Evolutionary conservation across 2,329 filamentous ascomycete genomes (phyloP).

Genomic region (Aspergillus uvarum): DNA sequence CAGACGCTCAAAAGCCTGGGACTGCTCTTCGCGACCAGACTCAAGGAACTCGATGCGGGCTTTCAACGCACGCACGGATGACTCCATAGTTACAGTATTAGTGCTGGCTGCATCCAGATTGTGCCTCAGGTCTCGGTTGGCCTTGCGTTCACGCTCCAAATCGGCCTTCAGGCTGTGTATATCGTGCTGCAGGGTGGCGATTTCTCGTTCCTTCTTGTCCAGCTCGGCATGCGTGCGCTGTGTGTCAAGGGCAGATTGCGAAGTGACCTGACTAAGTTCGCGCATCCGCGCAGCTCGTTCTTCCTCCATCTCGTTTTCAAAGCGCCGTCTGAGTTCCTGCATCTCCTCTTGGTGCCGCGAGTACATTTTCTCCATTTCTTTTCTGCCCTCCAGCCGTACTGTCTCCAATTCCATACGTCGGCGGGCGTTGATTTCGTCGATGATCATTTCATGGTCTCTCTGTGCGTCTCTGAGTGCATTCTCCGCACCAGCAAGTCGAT

Average conservation of each 20-base stretch:
- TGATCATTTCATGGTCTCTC: slow-evolving; percentile 52
- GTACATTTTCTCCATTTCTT: slow-evolving; percentile 58
- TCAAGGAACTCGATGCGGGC: slow-evolving; percentile 87
- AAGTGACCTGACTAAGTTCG: slow-evolving; percentile 40
- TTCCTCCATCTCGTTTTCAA: slow-evolving; percentile 66
- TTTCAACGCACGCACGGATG: slow-evolving; percentile 70
- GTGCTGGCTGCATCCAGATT: slow-evolving; percentile 61
- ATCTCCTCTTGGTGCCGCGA: slow-evolving; percentile 68
- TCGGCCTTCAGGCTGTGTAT: slow-evolving; percentile 47
- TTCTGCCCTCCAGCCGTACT: slow-evolving; percentile 44
- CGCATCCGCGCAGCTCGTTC: slow-evolving; percentile 48
- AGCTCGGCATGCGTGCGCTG: slow-evolving; percentile 46
- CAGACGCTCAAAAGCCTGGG: slow-evolving; percentile 78
- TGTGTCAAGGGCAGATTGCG: slow-evolving; percentile 37
- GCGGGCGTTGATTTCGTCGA: slow-evolving; percentile 55
- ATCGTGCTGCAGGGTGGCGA: slow-evolving; percentile 45
- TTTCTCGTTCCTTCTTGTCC: slow-evolving; percentile 56
- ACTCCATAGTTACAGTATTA: slow-evolving; percentile 68
- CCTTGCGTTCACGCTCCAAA: slow-evolving; percentile 61
- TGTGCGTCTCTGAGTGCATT: slow-evolving; percentile 53
- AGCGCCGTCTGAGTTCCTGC: slow-evolving; percentile 61
- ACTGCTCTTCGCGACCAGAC: slow-evolving; percentile 85
- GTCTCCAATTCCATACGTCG: slow-evolving; percentile 47
- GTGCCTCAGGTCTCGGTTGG: slow-evolving; percentile 58
- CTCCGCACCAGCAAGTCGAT: slow-evolving; percentile 51